Conservation (phyloP, 1,284 basidiomycete genomes). For the Schizopora paradoxa region DNA sequence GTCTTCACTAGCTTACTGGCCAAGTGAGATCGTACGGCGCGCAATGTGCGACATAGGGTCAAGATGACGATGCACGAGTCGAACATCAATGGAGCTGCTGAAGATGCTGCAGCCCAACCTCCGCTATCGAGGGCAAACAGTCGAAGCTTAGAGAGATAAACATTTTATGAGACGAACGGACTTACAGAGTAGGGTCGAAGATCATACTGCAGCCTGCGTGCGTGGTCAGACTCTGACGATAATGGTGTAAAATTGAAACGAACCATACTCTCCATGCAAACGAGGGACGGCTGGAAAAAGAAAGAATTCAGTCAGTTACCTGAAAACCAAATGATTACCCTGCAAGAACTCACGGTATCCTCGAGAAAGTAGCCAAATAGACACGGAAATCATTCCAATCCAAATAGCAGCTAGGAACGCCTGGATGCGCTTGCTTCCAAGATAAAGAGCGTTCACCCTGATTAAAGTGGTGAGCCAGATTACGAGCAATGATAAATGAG, state of each 20-base stretch:
- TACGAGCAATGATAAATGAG: neutral
- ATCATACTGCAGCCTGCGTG: constrained; percentile 10
- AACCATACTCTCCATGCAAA: constrained; percentile 4
- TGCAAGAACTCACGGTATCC: constrained; percentile 7
- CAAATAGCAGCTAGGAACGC: constrained; percentile 9
- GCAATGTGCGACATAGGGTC: constrained; percentile 3
- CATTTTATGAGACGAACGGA: neutral
- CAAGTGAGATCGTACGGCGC: neutral
- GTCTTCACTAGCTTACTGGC: constrained; percentile 6
- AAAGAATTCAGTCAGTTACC: neutral
- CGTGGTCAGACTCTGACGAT: no score
- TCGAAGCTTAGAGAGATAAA: neutral
- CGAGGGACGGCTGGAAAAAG: constrained; percentile 7
- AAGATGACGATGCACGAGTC: constrained; percentile 12
- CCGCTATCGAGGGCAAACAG: neutral
- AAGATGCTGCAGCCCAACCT: neutral
- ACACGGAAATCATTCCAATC: constrained; percentile 5
- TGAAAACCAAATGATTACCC: neutral
- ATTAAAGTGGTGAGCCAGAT: neutral
- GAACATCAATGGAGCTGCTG: constrained; percentile 8
- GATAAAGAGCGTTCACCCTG: constrained; percentile 16
- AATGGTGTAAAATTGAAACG: neutral
- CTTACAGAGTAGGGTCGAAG: constrained; percentile 1
- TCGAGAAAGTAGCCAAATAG: constrained; percentile 7
- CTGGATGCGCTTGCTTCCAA: constrained; percentile 6